Evolutionary conservation across 2,329 filamentous ascomycete genomes (phyloP).

Genomic region (Leptosphaerulina australis): DNA sequence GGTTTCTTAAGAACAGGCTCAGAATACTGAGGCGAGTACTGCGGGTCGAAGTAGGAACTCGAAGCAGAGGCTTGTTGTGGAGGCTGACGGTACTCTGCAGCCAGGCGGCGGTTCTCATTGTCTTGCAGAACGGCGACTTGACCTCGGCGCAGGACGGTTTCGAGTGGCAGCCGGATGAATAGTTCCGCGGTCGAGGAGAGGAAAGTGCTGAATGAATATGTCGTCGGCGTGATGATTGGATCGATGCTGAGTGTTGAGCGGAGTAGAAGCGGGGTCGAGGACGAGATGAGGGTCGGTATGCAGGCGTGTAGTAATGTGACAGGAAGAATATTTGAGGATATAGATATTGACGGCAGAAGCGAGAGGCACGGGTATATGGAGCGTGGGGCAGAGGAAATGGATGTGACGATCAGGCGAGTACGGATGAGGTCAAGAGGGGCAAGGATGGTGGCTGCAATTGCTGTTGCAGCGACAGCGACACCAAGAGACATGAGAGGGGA

Average conservation of each 20-base stretch:
- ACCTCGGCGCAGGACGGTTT: constrained; percentile 87
- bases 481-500: constrained; percentile 81
- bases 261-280: constrained; percentile 82
- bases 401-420: constrained; percentile 84
- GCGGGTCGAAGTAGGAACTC: constrained; percentile 3
- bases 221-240: constrained; percentile 76
- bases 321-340: constrained; percentile 71
- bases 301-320: constrained; percentile 89
- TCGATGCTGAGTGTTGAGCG: constrained; percentile 86
- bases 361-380: constrained; percentile 80
- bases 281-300: constrained; percentile 79
- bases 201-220: constrained; percentile 84
- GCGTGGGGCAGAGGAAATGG: constrained; percentile 74
- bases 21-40: constrained; percentile 1
- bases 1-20: constrained; percentile 17
- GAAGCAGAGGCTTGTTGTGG: constrained; percentile 14
- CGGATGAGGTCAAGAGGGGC: constrained; percentile 89
- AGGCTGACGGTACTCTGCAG: constrained; percentile 32
- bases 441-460: constrained; percentile 76
- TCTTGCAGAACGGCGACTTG: constrained; percentile 70
- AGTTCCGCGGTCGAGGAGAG: constrained; percentile 79
- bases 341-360: constrained; percentile 72
- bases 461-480: constrained; percentile 70
- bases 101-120: constrained; percentile 40
- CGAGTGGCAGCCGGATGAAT: constrained; percentile 84